These are phyloP conservation scores for Endotrypanum monterogeii DNA, from an alignment of 208 protist genomes.

Conservation along the genomic window DNA sequence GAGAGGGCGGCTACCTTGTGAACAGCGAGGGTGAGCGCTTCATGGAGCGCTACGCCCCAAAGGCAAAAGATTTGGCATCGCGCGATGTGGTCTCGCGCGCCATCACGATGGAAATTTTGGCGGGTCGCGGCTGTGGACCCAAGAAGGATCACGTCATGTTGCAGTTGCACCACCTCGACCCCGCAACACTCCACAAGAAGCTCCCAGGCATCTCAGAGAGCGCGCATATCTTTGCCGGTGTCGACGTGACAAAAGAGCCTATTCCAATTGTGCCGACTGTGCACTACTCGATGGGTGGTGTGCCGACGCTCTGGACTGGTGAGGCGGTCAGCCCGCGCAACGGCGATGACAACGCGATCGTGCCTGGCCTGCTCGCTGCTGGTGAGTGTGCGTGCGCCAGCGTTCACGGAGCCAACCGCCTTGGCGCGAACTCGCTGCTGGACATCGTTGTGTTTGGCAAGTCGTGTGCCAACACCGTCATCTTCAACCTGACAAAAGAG, in stretches of 20 bases:
- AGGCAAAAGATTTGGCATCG: slow-evolving; percentile 98
- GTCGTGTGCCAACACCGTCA: slow-evolving; percentile 94
- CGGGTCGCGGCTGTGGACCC: slow-evolving; percentile 91
- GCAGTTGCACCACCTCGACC: slow-evolving; percentile 97
- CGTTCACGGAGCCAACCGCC: slow-evolving; percentile 99
- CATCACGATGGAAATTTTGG: slow-evolving; percentile 98
- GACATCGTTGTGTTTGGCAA: slow-evolving; percentile 99
- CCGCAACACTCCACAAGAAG: slow-evolving; percentile 95
- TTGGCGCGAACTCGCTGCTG: slow-evolving; percentile 99
- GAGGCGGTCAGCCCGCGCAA: slow-evolving; percentile 90
- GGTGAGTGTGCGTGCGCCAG: slow-evolving; percentile 98
- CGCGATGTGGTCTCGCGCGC: slow-evolving; percentile 99
- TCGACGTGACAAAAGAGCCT: slow-evolving; percentile 99
- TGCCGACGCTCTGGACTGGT: slow-evolving; percentile 92
- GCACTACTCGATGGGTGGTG: slow-evolving; percentile 99
- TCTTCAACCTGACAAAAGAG: slow-evolving; percentile 93
- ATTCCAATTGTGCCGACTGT: slow-evolving; percentile 99
- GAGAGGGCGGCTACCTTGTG: slow-evolving; percentile 98
- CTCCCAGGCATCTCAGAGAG: slow-evolving; percentile 99
- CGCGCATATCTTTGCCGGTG: slow-evolving; percentile 98
- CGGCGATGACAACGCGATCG: slow-evolving; percentile 93
- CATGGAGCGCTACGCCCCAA: slow-evolving; percentile 99
- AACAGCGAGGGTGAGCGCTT: slow-evolving; percentile 99
- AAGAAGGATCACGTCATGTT: slow-evolving; percentile 98
- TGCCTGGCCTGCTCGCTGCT: slow-evolving; percentile 97